Conservation (phyloP, 192 early-diverging fungal genomes). For the Physocladia obscura region DNA sequence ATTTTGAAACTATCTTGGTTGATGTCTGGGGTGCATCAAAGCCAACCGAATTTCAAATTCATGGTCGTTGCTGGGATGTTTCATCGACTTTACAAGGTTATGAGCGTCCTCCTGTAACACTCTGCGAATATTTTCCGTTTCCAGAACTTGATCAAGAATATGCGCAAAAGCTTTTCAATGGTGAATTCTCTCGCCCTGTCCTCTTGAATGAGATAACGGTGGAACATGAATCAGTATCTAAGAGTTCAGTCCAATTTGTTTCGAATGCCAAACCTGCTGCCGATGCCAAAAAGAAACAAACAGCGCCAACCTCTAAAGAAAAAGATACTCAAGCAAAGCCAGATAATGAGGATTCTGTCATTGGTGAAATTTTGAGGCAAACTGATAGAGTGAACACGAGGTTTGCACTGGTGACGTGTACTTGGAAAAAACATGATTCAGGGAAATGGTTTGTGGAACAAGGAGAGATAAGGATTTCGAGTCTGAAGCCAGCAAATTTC, state of each 20-base stretch:
- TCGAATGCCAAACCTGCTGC: background rate
- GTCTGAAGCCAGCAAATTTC: slow-evolving; percentile 31
- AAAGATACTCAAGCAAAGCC: background rate
- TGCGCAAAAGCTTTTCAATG: slow-evolving; percentile 2
- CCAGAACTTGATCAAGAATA: slow-evolving; percentile 29
- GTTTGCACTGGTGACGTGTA: background rate
- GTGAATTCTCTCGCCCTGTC: slow-evolving; percentile 8
- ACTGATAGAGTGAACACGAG: slow-evolving; percentile 3
- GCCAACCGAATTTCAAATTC: slow-evolving; percentile 16
- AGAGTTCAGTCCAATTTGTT: background rate
- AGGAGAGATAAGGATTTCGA: slow-evolving; percentile 30
- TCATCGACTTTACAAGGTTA: slow-evolving; percentile 40
- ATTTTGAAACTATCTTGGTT: slow-evolving; percentile 29
- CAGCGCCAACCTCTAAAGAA: background rate
- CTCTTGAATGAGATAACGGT: too few relatives aligned
- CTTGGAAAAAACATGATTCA: slow-evolving; percentile 12
- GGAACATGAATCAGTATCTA: too few relatives aligned
- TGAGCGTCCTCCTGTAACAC: slow-evolving; percentile 31
- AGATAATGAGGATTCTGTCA: slow-evolving; percentile 16
- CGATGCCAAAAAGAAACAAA: slow-evolving; percentile 17
- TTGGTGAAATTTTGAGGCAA: slow-evolving; percentile 9
- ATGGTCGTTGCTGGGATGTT: slow-evolving; percentile 48
- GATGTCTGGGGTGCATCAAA: slow-evolving; percentile 6
- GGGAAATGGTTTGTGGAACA: slow-evolving; percentile 30
- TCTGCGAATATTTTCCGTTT: background rate